These are phyloP conservation scores for Sedum album DNA, from an alignment of 164 flowering plant species.

Conservation along the genomic window DNA sequence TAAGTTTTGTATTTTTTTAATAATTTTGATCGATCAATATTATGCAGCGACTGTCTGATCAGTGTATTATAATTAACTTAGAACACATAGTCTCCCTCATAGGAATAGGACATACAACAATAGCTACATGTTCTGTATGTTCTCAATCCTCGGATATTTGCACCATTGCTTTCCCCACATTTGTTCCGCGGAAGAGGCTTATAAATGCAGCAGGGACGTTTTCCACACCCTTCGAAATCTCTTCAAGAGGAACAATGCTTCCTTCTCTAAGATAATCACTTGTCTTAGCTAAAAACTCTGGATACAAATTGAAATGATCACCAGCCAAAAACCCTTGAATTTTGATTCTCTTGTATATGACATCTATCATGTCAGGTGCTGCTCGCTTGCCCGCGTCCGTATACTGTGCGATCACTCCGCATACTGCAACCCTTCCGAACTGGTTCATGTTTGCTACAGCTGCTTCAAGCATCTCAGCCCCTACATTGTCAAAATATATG, in stretches of 20 bases:
- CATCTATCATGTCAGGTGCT: slow-evolving; percentile 41
- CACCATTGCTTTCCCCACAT: slow-evolving; percentile 59
- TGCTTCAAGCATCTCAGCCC: slow-evolving; percentile 65
- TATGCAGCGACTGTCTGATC: too few species aligned
- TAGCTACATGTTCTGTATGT: too few species aligned
- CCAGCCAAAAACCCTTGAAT: slow-evolving; percentile 50
- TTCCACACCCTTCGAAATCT: slow-evolving; percentile 58
- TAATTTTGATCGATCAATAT: too few species aligned
- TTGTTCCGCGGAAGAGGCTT: slow-evolving; percentile 52
- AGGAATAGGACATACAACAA: too few species aligned
- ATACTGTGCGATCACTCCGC: slow-evolving; percentile 64
- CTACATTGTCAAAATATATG: slow-evolving; percentile 82
- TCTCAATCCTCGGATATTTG: slow-evolving; percentile 30
- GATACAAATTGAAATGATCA: slow-evolving; percentile 26
- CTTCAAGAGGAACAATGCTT: slow-evolving; percentile 35
- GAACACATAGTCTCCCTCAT: too few species aligned
- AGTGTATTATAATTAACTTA: too few species aligned
- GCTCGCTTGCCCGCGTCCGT: slow-evolving; percentile 27
- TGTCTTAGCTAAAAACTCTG: slow-evolving; percentile 36
- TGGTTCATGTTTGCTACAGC: slow-evolving; percentile 61
- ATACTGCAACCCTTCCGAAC: slow-evolving; percentile 53
- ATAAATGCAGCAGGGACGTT: slow-evolving; percentile 49
- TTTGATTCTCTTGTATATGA: slow-evolving; percentile 49
- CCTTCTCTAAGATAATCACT: slow-evolving; percentile 27
- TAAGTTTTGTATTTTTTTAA: too few species aligned